Evolutionary conservation across 495 filamentous ascomycete genomes (phyloP).

Genomic region (Poronia punctata): DNA sequence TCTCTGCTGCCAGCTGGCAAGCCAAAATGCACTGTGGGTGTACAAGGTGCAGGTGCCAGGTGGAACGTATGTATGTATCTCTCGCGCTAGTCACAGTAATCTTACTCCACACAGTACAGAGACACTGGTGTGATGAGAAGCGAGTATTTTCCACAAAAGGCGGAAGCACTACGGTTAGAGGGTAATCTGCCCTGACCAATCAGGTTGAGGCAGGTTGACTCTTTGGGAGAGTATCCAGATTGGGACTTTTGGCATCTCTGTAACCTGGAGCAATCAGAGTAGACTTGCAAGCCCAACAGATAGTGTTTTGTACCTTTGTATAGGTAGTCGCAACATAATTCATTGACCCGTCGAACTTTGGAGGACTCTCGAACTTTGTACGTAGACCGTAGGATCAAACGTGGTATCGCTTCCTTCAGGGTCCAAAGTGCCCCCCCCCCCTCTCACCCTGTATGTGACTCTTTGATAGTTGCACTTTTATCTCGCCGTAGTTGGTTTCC

Average conservation of each 20-base stretch:
- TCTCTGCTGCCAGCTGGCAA: conserved; percentile 3
- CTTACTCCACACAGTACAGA: conserved; percentile 7
- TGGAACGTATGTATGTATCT: neutral
- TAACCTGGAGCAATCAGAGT: neutral
- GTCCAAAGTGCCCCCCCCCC: no score
- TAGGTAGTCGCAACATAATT: neutral
- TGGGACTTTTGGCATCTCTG: conserved; percentile 11
- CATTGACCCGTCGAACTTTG: no score
- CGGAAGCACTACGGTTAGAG: conserved; percentile 6
- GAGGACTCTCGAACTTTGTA: no score
- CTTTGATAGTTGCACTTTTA: no score
- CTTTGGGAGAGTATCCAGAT: conserved; percentile 16
- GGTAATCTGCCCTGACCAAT: conserved; percentile 6
- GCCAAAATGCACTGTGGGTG: neutral
- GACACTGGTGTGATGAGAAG: neutral
- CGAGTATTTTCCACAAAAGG: conserved; percentile 1
- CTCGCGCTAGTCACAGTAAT: conserved; percentile 10
- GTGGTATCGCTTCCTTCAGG: no score
- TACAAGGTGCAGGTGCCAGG: neutral
- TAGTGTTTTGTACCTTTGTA: neutral
- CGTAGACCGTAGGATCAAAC: no score
- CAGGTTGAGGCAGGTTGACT: conserved; percentile 4
- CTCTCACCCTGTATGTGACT: no score
- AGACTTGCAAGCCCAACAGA: neutral
- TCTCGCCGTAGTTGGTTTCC: no score